A percentile compares a stretch with the other conserved stretches of the same genome.
phyloP scores from a whole-genome alignment of 208 protist species.

The Leishmania braziliensis region DNA sequence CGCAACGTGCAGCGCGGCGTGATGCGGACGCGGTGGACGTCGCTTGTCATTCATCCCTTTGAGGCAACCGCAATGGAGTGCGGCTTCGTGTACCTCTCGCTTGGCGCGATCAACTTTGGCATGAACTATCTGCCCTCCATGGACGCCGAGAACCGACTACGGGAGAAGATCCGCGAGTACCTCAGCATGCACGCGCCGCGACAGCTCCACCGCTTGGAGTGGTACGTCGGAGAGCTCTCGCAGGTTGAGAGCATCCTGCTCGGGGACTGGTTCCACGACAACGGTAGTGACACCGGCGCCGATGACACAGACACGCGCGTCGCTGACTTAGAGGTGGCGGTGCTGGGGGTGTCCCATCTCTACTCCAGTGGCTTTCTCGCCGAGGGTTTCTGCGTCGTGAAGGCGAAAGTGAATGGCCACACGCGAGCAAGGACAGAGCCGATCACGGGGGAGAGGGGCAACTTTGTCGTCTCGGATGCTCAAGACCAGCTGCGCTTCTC shows the following conservation, averaged over 20 bases:
- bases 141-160: constrained; percentile 73
- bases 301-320: constrained; percentile 8
- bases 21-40: constrained; percentile 59
- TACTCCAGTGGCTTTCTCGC: constrained; percentile 45
- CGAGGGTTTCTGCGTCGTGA: constrained; percentile 56
- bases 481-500: constrained; percentile 44
- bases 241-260: constrained; percentile 47
- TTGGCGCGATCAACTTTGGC: constrained; percentile 75
- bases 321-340: constrained; percentile 40
- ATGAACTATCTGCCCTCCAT: constrained; percentile 67
- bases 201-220: constrained; percentile 83
- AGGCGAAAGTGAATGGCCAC: constrained; percentile 52
- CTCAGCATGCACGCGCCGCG: constrained; percentile 35
- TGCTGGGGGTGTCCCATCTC: constrained; percentile 58
- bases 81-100: constrained; percentile 69
- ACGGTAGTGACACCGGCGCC: constrained; percentile 4
- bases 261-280: constrained; percentile 33
- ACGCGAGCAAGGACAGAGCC: constrained; percentile 35
- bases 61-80: constrained; percentile 37
- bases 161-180: constrained; percentile 62
- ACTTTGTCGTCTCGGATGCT: constrained; percentile 41
- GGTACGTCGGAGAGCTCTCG: constrained; percentile 73
- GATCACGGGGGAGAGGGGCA: constrained; percentile 40
- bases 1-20: constrained; percentile 68
- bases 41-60: constrained; percentile 63